Evolutionary conservation across 768 basidiomycete species (phyloP).

Genomic region (Xerocomus spinulosus): DNA sequence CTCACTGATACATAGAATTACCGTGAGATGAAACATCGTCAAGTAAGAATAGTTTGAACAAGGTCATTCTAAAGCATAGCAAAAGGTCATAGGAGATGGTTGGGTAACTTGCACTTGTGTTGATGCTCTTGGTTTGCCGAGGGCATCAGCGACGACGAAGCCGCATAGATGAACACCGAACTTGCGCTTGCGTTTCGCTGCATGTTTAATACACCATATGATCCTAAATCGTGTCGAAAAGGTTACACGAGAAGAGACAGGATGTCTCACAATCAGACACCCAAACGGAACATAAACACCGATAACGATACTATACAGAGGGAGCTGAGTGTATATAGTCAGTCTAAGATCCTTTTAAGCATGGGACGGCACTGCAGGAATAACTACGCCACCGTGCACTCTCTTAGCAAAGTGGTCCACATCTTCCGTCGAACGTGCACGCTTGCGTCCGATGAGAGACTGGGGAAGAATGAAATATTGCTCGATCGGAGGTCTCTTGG

Average conservation of each 20-base stretch:
- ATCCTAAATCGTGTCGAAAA: background rate
- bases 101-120: background rate
- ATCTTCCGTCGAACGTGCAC: conserved; percentile 25
- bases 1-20: background rate
- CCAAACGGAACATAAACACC: conserved; percentile 6
- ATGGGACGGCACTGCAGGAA: conserved; percentile 13
- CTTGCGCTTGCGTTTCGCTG: background rate
- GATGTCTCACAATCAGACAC: conserved; percentile 4
- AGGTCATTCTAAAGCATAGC: conserved; percentile 1
- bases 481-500: conserved; percentile 35
- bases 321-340: conserved; percentile 3
- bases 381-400: conserved; percentile 11
- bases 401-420: conserved; percentile 24
- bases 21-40: conserved; percentile 4
- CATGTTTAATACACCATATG: background rate
- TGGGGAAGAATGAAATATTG: conserved; percentile 33
- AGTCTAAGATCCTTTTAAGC: conserved; percentile 6
- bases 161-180: conserved; percentile 7
- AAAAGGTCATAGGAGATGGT: background rate
- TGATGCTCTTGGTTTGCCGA: conserved; percentile 15
- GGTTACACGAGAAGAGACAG: background rate
- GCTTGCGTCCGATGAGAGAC: conserved; percentile 20
- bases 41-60: background rate
- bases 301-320: conserved; percentile 31
- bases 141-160: background rate